Evolutionary conservation across 352 stramenopile genomes (phyloP), one percentile per base, ranked within the genome.

Genomic region (Elongisporangium anandrum): DNA sequence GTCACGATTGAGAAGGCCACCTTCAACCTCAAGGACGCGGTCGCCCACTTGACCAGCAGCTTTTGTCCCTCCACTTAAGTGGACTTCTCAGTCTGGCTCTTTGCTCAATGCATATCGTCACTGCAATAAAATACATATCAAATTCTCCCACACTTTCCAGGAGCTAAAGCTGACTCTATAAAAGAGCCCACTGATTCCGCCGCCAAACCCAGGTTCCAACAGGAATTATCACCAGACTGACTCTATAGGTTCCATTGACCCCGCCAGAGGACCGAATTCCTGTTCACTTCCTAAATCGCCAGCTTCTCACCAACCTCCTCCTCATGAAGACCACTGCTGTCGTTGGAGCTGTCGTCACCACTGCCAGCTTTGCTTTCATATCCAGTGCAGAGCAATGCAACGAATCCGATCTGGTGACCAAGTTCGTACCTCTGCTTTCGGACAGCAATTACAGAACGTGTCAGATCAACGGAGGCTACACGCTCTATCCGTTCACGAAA

Each of bases 1-100:
- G 51, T 73, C 50, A 60, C 56, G 22, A 64, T 64, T 56, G 20
- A 70, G 24, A 57, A 57, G 8, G 53, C 66, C 29, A 41, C 34
- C 5, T 70, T 65, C 59, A 70, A 70, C 26, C 17, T 68, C 57
- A 66, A 69, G 50, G 61, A 68, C n/a, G 48, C n/a, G 13, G 48
- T 23, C 52, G 60, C 56, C 21, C 45, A 59, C 29, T 66, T 64
- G 52, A 57, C 55, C 22, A 68, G 56, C 13, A 24, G 52, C 9
- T 23, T 23, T 12, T 52, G 48, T 13, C 7, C 48, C 21, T 52
- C 48, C 21, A 52, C 48, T 52, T 56, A 63, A 17, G 22, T 15
- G 21, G 57, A 73, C 26, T 5, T 38, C 26, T 12, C 26, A 38
- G 26, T 38, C 12, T 38, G 3, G 26, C 26, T 38, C 2, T 2